Conservation (phyloP, 148 eudicot genomes). For the Limonium bicolor region DNA sequence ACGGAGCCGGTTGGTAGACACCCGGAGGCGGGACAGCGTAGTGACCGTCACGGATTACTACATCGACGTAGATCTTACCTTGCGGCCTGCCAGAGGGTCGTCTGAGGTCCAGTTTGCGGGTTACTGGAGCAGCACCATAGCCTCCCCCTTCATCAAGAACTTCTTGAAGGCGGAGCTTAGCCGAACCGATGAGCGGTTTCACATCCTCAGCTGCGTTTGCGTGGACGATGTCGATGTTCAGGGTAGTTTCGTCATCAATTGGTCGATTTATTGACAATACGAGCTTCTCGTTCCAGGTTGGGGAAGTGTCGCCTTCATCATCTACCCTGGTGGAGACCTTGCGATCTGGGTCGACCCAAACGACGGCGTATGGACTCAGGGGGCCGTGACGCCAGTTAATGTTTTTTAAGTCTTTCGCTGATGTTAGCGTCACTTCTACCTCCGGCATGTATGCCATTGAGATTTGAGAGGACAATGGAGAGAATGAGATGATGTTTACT, state of each 20-base stretch:
- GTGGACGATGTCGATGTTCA: slow-evolving; percentile 62
- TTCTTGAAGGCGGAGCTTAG: slow-evolving; percentile 28
- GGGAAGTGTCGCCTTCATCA: slow-evolving; percentile 54
- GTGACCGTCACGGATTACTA: slow-evolving; percentile 29
- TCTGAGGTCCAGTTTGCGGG: slow-evolving; percentile 31
- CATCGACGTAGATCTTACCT: slow-evolving; percentile 41
- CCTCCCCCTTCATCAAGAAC: slow-evolving; percentile 53
- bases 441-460: slow-evolving; percentile 30
- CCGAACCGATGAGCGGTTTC: slow-evolving; percentile 77
- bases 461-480: too few relatives aligned
- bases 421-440: slow-evolving; percentile 35
- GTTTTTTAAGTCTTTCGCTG: slow-evolving; percentile 77
- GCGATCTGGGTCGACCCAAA: slow-evolving; percentile 56
- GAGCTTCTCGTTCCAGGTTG: slow-evolving; percentile 53
- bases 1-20: slow-evolving; percentile 32
- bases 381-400: slow-evolving; percentile 85
- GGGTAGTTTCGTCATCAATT: slow-evolving; percentile 42
- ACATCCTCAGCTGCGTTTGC: slow-evolving; percentile 35
- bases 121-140: slow-evolving; percentile 10
- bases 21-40: slow-evolving; percentile 41
- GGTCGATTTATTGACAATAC: slow-evolving; percentile 47
- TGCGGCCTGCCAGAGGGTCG: slow-evolving; percentile 93
- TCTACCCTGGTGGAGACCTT: slow-evolving; percentile 44
- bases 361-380: slow-evolving; percentile 54
- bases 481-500: too few relatives aligned